Percentiles rank a stretch among this genome's conserved stretches.
Conservation (phyloP, 345 rosid species). For the Litchi chinensis region DNA sequence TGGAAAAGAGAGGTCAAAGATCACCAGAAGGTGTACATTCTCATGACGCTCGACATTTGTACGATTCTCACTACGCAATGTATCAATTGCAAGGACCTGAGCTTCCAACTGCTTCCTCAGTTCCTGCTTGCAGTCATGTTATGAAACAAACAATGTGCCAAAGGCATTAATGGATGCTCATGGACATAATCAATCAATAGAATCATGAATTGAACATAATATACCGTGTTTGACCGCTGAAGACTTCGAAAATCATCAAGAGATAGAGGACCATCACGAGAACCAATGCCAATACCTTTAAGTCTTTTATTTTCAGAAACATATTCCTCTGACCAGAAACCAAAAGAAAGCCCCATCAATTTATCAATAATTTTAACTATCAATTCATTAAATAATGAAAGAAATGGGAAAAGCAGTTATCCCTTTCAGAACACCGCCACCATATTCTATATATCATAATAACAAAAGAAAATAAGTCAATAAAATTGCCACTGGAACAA, state of each 20-base stretch:
- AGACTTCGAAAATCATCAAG: slow-evolving; percentile 97
- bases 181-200: slow-evolving; percentile 18
- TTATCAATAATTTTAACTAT: background rate
- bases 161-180: background rate
- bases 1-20: background rate
- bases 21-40: slow-evolving; percentile 48
- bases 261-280: slow-evolving; percentile 93
- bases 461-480: background rate
- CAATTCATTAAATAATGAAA: background rate
- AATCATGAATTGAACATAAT: slow-evolving; percentile 5
- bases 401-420: slow-evolving; percentile 8
- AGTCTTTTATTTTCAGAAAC: slow-evolving; percentile 65
- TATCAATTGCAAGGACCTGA: slow-evolving; percentile 72
- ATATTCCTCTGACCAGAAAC: slow-evolving; percentile 58
- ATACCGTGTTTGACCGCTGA: slow-evolving; percentile 87
- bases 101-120: slow-evolving; percentile 88
- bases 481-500: background rate
- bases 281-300: slow-evolving; percentile 91
- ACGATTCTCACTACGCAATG: slow-evolving; percentile 65
- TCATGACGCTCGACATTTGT: slow-evolving; percentile 59
- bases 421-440: background rate
- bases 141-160: background rate
- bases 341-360: slow-evolving; percentile 8
- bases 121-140: slow-evolving; percentile 53
- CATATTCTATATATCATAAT: background rate